Evolutionary conservation across 192 early-diverging fungal species (phyloP).

Genomic region (Coemansia sp.): DNA sequence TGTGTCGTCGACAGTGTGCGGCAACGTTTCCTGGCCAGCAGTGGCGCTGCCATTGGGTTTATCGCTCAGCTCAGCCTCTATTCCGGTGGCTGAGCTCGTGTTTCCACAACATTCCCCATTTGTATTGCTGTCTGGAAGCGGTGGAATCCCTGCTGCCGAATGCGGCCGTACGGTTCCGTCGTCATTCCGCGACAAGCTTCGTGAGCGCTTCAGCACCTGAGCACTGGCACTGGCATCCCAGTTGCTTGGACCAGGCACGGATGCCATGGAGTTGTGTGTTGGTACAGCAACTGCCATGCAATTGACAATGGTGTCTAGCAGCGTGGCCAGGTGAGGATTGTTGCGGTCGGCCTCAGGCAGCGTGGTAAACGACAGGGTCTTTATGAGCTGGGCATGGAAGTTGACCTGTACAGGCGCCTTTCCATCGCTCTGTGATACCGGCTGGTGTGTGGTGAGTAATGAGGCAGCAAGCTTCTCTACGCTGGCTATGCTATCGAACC

Average conservation of each 20-base stretch:
- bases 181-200: slow-evolving; percentile 33
- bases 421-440: neutral
- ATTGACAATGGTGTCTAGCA: slow-evolving; percentile 40
- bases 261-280: neutral
- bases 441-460: slow-evolving; percentile 11
- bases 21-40: neutral
- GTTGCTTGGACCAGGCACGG: neutral
- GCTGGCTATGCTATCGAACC: slow-evolving; percentile 29
- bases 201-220: slow-evolving; percentile 25
- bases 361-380: slow-evolving; percentile 41
- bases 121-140: slow-evolving; percentile 21
- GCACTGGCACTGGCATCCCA: neutral
- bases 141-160: slow-evolving; percentile 30
- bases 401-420: slow-evolving; percentile 10
- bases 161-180: slow-evolving; percentile 17
- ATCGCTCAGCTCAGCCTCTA: slow-evolving; percentile 1
- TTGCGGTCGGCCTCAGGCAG: slow-evolving; percentile 46
- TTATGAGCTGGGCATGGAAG: slow-evolving; percentile 27
- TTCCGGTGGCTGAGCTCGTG: slow-evolving; percentile 1
- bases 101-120: too few species aligned
- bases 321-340: slow-evolving; percentile 37
- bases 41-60: neutral
- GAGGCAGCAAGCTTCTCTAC: slow-evolving; percentile 45
- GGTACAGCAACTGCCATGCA: slow-evolving; percentile 19
- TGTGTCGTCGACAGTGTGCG: slow-evolving; percentile 11